Evolutionary conservation across 352 stramenopile genomes (phyloP), one percentile per base, ranked within the genome.

Genomic region (Pythium myriotylum): DNA sequence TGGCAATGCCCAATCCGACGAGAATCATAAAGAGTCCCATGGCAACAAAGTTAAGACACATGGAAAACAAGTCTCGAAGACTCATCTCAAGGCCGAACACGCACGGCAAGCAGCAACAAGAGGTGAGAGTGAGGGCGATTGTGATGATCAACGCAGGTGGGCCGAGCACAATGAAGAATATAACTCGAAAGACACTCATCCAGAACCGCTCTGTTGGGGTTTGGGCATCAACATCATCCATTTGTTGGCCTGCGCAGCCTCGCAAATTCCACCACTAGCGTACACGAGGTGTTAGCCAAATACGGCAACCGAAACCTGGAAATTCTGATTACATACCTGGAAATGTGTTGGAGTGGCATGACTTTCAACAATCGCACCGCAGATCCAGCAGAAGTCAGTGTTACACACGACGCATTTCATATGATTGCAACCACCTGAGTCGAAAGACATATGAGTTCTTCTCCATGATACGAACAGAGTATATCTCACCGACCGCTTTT

Each of bases 301-400:
- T n/a, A n/a, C n/a, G n/a, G n/a, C n/a, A n/a, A n/a, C n/a, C n/a
- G n/a, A n/a, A n/a, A n/a, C n/a, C n/a, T n/a, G n/a, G n/a, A n/a
- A n/a, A n/a, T n/a, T n/a, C n/a, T n/a, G n/a, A n/a, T n/a, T 27
- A 4, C 46, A 9, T 46, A 70, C 62, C 55, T 57, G 76, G 52
- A 97, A 97, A 58, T 97, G 91, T 29, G 91, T 73, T 0, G 91
- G 89, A 26, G 96, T 94, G 17, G 89, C 77, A 22, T 72, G 79
- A 56, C 88, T 81, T 53, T 97, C 90, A n/a, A 97, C 87, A 42
- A 94, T 56, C 45, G 79, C 67, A 14, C 81, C 69, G 26, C 92
- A 97, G 32, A 97, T 88, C 89, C 90, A 97, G 67, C 92, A 97
- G 59, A 97, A 98, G 53, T 88, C 81, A n/a, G 77, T 89, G 22